Evolutionary conservation across 2,329 filamentous ascomycete genomes (phyloP), one percentile per base, ranked within the genome.

Genomic region (Fusarium circinatum): DNA sequence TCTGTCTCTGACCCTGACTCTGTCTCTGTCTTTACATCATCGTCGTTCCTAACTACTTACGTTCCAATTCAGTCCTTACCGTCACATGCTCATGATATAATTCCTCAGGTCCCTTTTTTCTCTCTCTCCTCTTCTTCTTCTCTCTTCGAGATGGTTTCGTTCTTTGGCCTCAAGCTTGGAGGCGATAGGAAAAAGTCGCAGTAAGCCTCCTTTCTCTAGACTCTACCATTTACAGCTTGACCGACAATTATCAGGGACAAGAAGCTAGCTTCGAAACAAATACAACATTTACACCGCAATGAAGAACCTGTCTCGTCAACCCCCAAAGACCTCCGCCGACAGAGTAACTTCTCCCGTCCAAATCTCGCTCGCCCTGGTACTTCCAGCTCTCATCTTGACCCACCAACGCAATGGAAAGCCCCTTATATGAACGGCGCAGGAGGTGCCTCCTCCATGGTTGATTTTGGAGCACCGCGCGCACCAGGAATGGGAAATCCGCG

Each of bases 141-240:
- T 49, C 28, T 49, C 2, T 48, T 63, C 73, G 71, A 67, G 62
- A 90, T 90, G 89, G 88, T 90, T 28, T 89, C 89, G 6, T 88
- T 90, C 72, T 89, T 90, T 71, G 88, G 88, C 56, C 81, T 90
- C 78, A 89, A 86, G 78, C 83, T 89, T 68, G 86, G 87, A 56
- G 84, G 84, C 74, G 86, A 88, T 70, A 89, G 86, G 82, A 90
- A 89, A 80, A 89, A 88, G 85, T 86, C 82, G n/a, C 79, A 84
- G 87, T 84, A 79, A 76, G 80, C 64, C 62, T 76, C 59, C 36
- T 45, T 44, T 61, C n/a, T 49, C 28, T 24, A 15, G 13, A 28
- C 13, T 22, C 44, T 15, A 15, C 44, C 20, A 0, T 28, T 9
- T 11, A 10, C 13, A 47, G 5, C 7, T 47, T 47, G 2, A 5